These are phyloP conservation scores for Globisporangium apiculatum DNA, from an alignment of 352 stramenopile genomes.

Conservation along the genomic window DNA sequence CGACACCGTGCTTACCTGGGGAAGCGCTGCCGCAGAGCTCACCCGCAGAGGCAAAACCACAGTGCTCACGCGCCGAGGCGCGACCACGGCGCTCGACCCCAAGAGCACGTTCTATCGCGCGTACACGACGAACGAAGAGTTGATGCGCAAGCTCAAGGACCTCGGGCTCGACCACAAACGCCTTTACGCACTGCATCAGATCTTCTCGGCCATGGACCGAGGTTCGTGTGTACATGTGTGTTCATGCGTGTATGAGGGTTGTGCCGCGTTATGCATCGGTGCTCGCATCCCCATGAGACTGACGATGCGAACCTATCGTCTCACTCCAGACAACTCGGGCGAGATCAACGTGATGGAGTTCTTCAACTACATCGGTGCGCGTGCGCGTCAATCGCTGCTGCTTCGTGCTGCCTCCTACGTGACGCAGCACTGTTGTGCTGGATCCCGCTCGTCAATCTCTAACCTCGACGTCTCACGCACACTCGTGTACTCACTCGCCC, in stretches of 20 bases:
- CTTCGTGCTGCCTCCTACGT: neutral
- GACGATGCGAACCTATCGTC: too few relatives aligned
- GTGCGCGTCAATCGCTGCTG: neutral
- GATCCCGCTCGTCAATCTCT: neutral
- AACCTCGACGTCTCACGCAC: too few relatives aligned
- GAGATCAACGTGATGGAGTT: slow-evolving; percentile 67
- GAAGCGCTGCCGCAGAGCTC: too few relatives aligned
- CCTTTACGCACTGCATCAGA: slow-evolving; percentile 39
- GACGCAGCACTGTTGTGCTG: neutral
- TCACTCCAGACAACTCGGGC: slow-evolving; percentile 35
- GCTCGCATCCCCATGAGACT: too few relatives aligned
- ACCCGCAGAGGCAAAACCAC: too few relatives aligned
- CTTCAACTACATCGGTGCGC: slow-evolving; percentile 53
- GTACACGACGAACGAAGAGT: slow-evolving; percentile 32
- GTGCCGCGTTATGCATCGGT: neutral
- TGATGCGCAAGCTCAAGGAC: slow-evolving; percentile 28
- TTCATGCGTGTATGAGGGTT: too few relatives aligned
- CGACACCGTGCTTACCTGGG: neutral
- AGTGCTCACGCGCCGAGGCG: too few relatives aligned
- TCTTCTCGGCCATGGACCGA: slow-evolving; percentile 51
- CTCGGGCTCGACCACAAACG: slow-evolving; percentile 42
- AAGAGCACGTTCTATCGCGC: slow-evolving; percentile 18
- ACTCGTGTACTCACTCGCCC: too few relatives aligned
- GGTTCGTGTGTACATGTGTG: slow-evolving; percentile 10
- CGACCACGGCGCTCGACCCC: neutral